phyloP scores from a whole-genome alignment of 805 yeast genomes.

The Nakazawaea molendinolei region DNA sequence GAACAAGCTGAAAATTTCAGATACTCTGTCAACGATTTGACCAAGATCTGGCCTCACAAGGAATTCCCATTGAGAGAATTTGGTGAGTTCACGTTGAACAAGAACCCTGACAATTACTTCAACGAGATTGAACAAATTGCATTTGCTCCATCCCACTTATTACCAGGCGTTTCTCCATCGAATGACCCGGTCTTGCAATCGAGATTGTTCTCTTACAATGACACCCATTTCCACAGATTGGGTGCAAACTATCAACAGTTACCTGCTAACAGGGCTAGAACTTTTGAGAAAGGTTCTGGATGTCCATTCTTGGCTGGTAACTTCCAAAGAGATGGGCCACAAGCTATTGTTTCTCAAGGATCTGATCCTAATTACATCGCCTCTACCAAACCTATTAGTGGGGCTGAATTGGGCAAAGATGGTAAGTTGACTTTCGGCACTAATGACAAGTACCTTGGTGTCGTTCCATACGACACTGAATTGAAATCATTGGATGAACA shows the following conservation, averaged over 20 bases:
- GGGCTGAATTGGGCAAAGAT: conserved; percentile 13
- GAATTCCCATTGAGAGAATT: conserved; percentile 49
- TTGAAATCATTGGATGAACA: conserved; percentile 24
- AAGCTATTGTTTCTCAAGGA: conserved; percentile 42
- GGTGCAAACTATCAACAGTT: conserved; percentile 63
- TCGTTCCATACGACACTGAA: conserved; percentile 23
- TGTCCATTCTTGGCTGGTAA: conserved; percentile 47
- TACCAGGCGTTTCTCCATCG: conserved; percentile 69
- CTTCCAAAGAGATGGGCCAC: conserved; percentile 58
- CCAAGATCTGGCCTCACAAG: conserved; percentile 53
- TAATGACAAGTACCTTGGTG: conserved; percentile 25
- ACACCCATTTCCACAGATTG: conserved; percentile 71
- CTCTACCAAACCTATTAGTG: conserved; percentile 25
- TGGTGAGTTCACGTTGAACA: conserved; percentile 48
- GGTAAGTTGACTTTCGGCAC: conserved; percentile 20
- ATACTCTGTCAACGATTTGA: conserved; percentile 45
- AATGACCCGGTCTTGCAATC: conserved; percentile 76
- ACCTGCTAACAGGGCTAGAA: conserved; percentile 49
- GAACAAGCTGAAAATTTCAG: conserved; percentile 45
- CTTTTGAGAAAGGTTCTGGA: conserved; percentile 20
- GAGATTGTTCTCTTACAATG: conserved; percentile 69
- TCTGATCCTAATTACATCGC: conserved; percentile 46
- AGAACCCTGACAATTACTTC: conserved; percentile 50
- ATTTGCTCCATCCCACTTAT: conserved; percentile 66
- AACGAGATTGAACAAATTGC: conserved; percentile 48